Evolutionary conservation across 805 yeast species (phyloP).

Genomic region (Ogataea pignaliae): DNA sequence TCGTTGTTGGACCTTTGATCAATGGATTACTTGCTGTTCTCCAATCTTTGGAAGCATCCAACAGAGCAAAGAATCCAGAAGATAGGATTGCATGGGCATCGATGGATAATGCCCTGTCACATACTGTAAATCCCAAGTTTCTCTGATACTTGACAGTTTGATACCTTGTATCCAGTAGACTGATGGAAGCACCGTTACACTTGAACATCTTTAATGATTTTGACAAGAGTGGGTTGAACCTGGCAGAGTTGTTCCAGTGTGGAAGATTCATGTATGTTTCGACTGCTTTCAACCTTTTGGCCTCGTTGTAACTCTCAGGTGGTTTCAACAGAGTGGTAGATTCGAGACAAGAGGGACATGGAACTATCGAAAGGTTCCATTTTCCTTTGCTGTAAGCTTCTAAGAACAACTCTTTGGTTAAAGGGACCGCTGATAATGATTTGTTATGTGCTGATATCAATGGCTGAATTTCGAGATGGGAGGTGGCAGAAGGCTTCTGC

Average conservation of each 20-base stretch:
- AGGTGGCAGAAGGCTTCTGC: no score
- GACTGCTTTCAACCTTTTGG: slow-evolving; percentile 39
- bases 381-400: slow-evolving; percentile 54
- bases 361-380: slow-evolving; percentile 50
- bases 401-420: slow-evolving; percentile 49
- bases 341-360: slow-evolving; percentile 51
- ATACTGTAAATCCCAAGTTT: slow-evolving; percentile 42
- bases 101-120: slow-evolving; percentile 53
- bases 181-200: slow-evolving; percentile 52
- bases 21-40: slow-evolving; percentile 58
- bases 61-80: slow-evolving; percentile 45
- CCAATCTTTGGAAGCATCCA: slow-evolving; percentile 69
- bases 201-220: slow-evolving; percentile 38
- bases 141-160: slow-evolving; percentile 49
- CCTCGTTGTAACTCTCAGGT: slow-evolving; percentile 54
- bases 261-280: slow-evolving; percentile 33
- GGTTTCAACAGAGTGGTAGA: slow-evolving; percentile 48
- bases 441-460: slow-evolving; percentile 14
- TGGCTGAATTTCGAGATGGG: background rate
- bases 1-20: slow-evolving; percentile 55
- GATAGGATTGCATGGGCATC: slow-evolving; percentile 71
- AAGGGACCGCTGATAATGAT: slow-evolving; percentile 27
- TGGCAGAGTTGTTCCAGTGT: slow-evolving; percentile 45
- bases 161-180: slow-evolving; percentile 45
- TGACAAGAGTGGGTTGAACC: slow-evolving; percentile 36